Evolutionary conservation across 768 basidiomycete genomes (phyloP), one percentile per base, ranked within the genome.

Genomic region (Phallus indusiatus): DNA sequence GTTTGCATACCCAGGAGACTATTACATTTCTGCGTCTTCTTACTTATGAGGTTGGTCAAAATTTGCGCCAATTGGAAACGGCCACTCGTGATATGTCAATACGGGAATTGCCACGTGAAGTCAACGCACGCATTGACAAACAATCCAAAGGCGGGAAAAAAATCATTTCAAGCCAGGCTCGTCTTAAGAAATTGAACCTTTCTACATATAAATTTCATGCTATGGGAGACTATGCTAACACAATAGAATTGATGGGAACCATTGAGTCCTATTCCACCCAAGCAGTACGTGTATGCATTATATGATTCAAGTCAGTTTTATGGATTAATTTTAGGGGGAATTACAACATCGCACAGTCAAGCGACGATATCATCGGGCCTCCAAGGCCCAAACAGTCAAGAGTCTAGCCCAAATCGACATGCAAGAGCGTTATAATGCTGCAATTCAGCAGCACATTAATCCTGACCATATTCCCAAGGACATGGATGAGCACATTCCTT

Each of bases 311-410:
- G 8, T 8, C 24, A 50, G n/a, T 28, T 50, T 20, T 50, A 10
- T 35, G 24, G 6, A 42, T 16, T 55, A 35, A 55, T 46, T 18
- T 56, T 77, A 76, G 70, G 73, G n/a, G 2, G 75, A 78, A 59
- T 66, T 69, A 0, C 68, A 76, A 59, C 76, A 80, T 53, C 60
- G 66, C 0, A 61, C 53, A 0, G 65, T 75, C 10, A 80, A 81
- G 64, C 62, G 58, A 0, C 65, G 74, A 28, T 80, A 77, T 48
- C 56, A 57, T 0, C 42, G 63, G 4, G 68, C 69, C 1, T 70
- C 67, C 59, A 69, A 69, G 54, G 53, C 62, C 20, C 47, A 61
- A 1, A 18, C 54, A 7, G 60, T 55, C 8, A 11, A 21, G 0
- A 67, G 69, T 48, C 64, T 72, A 14, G 60, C 63, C 33, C 62